These are phyloP conservation scores for Malassezia sympodialis DNA, from an alignment of 1,284 basidiomycete species.

Conservation along the genomic window DNA sequence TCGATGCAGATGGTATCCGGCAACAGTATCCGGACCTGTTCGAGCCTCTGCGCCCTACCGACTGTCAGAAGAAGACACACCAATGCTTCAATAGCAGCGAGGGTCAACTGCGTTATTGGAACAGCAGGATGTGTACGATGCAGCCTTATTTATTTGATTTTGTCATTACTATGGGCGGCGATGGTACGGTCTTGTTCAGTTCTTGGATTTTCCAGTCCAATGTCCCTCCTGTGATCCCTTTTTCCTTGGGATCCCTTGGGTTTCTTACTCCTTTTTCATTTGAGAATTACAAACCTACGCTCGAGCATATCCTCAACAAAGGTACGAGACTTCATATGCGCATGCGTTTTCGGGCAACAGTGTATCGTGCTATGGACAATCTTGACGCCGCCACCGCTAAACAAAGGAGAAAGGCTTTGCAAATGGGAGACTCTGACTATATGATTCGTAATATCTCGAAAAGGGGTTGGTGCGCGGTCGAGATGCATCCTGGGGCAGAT, in stretches of 20 bases:
- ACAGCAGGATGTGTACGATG: slow-evolving; percentile 83
- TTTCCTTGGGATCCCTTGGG: slow-evolving; percentile 93
- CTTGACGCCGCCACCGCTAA: background rate
- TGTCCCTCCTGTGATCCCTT: slow-evolving; percentile 91
- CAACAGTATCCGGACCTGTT: slow-evolving; percentile 81
- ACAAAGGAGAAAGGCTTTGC: slow-evolving; percentile 27
- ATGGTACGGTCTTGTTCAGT: slow-evolving; percentile 96
- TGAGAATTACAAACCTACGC: slow-evolving; percentile 69
- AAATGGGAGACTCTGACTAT: slow-evolving; percentile 39
- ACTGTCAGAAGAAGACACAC: slow-evolving; percentile 17
- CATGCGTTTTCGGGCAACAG: slow-evolving; percentile 98
- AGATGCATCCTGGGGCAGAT: slow-evolving; percentile 21
- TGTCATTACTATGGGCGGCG: slow-evolving; percentile 83
- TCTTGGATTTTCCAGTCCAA: slow-evolving; percentile 98
- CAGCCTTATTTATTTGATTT: slow-evolving; percentile 94
- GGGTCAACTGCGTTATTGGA: slow-evolving; percentile 95
- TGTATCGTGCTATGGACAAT: slow-evolving; percentile 56
- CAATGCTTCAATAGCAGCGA: slow-evolving; percentile 43
- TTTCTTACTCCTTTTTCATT: slow-evolving; percentile 99
- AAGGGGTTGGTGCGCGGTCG: slow-evolving; percentile 41
- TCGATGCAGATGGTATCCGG: slow-evolving; percentile 80
- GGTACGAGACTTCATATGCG: slow-evolving; percentile 94
- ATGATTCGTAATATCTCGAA: slow-evolving; percentile 40
- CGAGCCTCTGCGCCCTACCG: slow-evolving; percentile 53
- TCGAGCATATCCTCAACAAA: slow-evolving; percentile 79